These are phyloP conservation scores for Abortiporus biennis DNA, from an alignment of 1,284 basidiomycete species.

Conservation along the genomic window DNA sequence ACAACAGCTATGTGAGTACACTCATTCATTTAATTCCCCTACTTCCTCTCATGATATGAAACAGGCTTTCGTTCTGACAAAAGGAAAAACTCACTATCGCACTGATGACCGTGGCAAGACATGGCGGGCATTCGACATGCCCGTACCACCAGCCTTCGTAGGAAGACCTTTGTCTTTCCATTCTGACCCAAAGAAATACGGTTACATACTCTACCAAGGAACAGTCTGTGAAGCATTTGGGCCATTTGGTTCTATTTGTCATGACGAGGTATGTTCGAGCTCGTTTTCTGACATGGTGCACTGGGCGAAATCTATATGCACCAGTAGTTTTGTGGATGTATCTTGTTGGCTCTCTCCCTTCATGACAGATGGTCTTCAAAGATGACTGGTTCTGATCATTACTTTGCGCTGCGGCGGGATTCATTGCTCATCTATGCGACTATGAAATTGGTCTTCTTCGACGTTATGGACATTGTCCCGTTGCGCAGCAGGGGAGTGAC, in stretches of 20 bases:
- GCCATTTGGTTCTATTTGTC: constrained; percentile 64
- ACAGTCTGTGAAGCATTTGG: constrained; percentile 50
- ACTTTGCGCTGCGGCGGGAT: too few species aligned
- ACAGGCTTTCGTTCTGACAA: constrained; percentile 81
- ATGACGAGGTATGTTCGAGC: constrained; percentile 69
- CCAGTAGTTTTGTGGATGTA: too few species aligned
- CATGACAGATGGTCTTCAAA: neutral
- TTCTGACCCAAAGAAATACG: constrained; percentile 59
- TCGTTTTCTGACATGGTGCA: too few species aligned
- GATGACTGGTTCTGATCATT: too few species aligned
- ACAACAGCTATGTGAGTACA: constrained; percentile 38
- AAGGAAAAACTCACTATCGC: constrained; percentile 70
- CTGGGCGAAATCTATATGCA: too few species aligned
- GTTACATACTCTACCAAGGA: constrained; percentile 83
- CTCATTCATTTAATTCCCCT: neutral
- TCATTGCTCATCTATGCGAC: too few species aligned
- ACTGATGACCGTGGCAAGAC: constrained; percentile 81
- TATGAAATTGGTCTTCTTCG: too few species aligned
- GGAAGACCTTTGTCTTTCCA: constrained; percentile 78
- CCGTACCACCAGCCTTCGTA: constrained; percentile 52
- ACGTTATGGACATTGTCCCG: too few species aligned
- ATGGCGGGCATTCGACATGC: constrained; percentile 79
- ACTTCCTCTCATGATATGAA: neutral
- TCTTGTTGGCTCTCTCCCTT: too few species aligned
- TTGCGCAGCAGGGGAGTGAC: too few species aligned